Evolutionary conservation across 306 rosid genomes (phyloP).

Genomic region (Styphnolobium japonicum): DNA sequence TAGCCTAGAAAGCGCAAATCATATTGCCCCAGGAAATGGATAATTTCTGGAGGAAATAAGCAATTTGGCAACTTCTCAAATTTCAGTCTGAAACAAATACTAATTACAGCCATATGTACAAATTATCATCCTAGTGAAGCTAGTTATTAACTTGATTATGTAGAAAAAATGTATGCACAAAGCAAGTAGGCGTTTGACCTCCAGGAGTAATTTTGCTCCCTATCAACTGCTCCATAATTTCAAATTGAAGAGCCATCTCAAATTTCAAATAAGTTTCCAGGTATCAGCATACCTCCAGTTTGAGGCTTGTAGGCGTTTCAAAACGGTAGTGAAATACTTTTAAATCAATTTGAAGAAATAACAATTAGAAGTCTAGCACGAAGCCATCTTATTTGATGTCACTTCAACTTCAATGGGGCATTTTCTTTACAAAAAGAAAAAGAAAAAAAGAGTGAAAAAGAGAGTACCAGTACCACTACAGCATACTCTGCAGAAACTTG

Average conservation of each 20-base stretch:
- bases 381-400: not conserved
- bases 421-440: not conserved
- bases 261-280: constrained; percentile 1
- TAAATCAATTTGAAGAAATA: not conserved
- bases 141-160: not conserved
- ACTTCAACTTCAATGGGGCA: constrained; percentile 2
- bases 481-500: not conserved
- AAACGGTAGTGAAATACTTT: constrained; percentile 10
- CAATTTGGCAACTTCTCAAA: constrained; percentile 7
- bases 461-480: not conserved
- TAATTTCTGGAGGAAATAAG: not conserved
- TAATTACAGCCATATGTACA: constrained; percentile 29
- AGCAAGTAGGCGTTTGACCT: constrained; percentile 3
- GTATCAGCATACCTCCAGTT: constrained; percentile 19
- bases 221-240: constrained; percentile 8
- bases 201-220: not conserved
- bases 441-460: too few relatives aligned
- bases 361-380: not conserved
- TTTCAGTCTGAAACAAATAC: not conserved
- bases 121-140: not conserved
- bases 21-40: too few relatives aligned
- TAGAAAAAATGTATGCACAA: constrained; percentile 8
- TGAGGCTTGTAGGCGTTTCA: constrained; percentile 19
- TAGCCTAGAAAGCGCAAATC: not conserved
- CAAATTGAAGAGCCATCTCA: not conserved